Evolutionary conservation across 1,284 basidiomycete species (phyloP), one percentile per base, ranked within the genome.

Genomic region (Cutaneotrichosporon mucoides): DNA sequence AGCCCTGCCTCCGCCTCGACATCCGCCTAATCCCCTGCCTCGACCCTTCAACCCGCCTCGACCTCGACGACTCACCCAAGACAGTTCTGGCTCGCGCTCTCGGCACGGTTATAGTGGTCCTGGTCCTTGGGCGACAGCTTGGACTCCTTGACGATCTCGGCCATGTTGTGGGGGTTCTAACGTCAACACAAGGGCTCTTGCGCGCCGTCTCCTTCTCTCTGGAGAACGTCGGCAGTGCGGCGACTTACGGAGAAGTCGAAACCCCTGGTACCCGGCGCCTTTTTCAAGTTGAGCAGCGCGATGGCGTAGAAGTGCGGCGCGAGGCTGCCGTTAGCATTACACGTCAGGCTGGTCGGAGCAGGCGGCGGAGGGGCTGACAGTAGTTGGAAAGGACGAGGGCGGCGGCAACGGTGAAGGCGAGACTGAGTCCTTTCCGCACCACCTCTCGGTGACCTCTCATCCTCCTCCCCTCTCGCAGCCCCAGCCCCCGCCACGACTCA

Each of bases 111-210:
- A 58, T 56, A 71, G 50, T 53, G 56, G 43, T 62, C 86, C 73
- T 85, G 83, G 45, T 95, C 94, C 59, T 86, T 80, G 60, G 90
- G 87, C 69, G 88, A 89, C 64, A 96, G 82, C 71, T 88, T 84
- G 64, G 94, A 88, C n/a, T 88, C 89, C 71, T 90, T 88, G 10
- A 91, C 93, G 58, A 90, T 9, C 38, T 55, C 89, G 75, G 96
- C 96, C 68, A 95, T 89, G 72, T 94, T 89, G 75, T 85, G 89
- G 49, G 78, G 64, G 53, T 55, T 56, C 64, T 65, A 48, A 6
- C 13, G 51, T 60, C 10, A 60, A 54, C 36, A 16, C 36, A 15
- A 13, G 49, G 2, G 11, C 24, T 24, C 24, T 24, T 24, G 24
- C 24, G 24, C 24, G 24, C 24, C 24, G 24, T 24, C 24, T 24